Base-by-base conservation (phyloP, 495 filamentous ascomycete genomes). In the Gamarada debralockiae region DNA sequence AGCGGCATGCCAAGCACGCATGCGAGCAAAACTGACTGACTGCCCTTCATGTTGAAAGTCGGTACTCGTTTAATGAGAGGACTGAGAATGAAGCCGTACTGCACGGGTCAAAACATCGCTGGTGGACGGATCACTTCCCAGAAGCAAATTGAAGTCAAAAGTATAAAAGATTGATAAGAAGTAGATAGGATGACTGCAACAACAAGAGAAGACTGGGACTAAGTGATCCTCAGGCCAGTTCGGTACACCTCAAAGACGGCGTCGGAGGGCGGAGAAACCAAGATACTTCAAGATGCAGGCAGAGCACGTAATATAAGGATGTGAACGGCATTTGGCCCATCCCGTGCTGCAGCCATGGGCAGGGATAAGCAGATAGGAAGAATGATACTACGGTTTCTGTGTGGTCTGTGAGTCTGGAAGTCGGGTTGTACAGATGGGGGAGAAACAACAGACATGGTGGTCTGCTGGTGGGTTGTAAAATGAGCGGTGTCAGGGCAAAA, bases 151-250 rank as follows among this genome's bases (percentile, higher is more conserved):
- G 37, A 7, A 39, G 37, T 36, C n/a, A 48, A 36, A 24, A 2
- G 34, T 43, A 44, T 22, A 29, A 39, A 54, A 27, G 38, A 49
- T 50, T 37, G 53, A 56, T 49, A 45, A 34, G 37, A 59, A 59
- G 48, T 49, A 55, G 40, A 7, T 48, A 39, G 46, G 56, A 53
- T 18, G 36, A 52, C 7, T 51, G 39, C 6, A 50, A 15, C 13
- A 22, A 22, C n/a, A 41, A 44, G n/a, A 48, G 18, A 49, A 38
- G 1, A n/a, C 14, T 23, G 38, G 9, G 50, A 57, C 50, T 36
- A 57, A 53, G 50, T 54, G 53, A 59, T 52, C 56, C 55, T 38
- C 14, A 43, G 56, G 59, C 52, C 56, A 53, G 55, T 52, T 52
- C 48, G 47, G 53, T 31, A 51, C 42, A n/a, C 20, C 15, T 27